Conservation (phyloP, 2,329 filamentous ascomycete species). For the Ascochyta koolunga region DNA sequence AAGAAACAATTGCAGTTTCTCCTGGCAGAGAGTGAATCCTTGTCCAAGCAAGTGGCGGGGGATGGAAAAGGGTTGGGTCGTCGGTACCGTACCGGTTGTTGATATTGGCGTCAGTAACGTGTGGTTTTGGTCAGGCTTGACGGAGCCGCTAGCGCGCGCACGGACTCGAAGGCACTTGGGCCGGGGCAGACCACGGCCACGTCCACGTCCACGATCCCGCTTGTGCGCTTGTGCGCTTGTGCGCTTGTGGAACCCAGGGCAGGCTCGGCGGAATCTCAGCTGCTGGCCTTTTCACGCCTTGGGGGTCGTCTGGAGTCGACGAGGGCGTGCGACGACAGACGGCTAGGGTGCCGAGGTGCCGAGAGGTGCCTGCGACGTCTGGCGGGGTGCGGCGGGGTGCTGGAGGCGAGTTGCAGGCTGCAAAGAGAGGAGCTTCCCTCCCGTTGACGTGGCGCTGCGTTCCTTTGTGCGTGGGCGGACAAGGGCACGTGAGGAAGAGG, state of each 20-base stretch:
- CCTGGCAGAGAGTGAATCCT: not conserved
- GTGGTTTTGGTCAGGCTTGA: slow-evolving; percentile 20
- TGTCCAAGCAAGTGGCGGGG: no score
- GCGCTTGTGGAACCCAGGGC: slow-evolving; percentile 24
- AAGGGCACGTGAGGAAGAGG: slow-evolving; percentile 30
- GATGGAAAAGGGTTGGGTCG: not conserved
- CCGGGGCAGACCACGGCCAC: slow-evolving; percentile 27
- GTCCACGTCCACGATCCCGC: no score
- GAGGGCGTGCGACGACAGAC: slow-evolving; percentile 18
- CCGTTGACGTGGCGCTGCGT: slow-evolving; percentile 45
- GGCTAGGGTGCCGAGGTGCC: not conserved
- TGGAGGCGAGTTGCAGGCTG: slow-evolving; percentile 4
- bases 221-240: not conserved
- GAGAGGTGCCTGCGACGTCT: slow-evolving; percentile 1
- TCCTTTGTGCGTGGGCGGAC: slow-evolving; percentile 25
- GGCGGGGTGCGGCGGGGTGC: slow-evolving; percentile 2
- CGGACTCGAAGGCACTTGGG: slow-evolving; percentile 1
- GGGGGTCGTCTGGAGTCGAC: slow-evolving; percentile 10
- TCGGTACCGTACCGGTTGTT: slow-evolving; percentile 5
- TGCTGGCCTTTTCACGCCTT: slow-evolving; percentile 22
- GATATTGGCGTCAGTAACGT: slow-evolving; percentile 13
- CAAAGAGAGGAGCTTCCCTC: slow-evolving; percentile 16
- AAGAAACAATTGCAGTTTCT: not conserved
- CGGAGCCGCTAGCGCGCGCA: slow-evolving; percentile 1
- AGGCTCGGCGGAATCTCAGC: slow-evolving; percentile 34